Base-by-base conservation (phyloP, 768 basidiomycete genomes). In the Boletus edulis region DNA sequence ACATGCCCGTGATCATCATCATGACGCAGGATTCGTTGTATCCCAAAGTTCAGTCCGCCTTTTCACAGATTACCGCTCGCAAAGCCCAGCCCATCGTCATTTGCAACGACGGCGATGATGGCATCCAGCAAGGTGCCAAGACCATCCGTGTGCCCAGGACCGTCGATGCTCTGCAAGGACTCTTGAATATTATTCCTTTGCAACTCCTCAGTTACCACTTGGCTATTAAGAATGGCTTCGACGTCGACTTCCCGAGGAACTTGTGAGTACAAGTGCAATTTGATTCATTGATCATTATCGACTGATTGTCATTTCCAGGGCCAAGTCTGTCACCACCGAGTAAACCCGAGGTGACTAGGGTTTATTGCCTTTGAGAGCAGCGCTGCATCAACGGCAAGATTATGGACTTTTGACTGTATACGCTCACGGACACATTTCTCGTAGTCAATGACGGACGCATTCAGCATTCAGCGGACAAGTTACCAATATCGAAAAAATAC, bases 11-110 rank as follows among this genome's bases (percentile, higher is more conserved):
- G 63, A 98, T 98, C 78, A 93, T 99, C 75, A 85, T 99, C 76
- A 99, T 99, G 97, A 99, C 97, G 29, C 89, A 91, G 61, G 97
- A 99, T 75, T 97, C 94, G 42, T 78, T 98, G 24, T 98, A 98
- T 76, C 94, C 95, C 67, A 98, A 99, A 79, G 95, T 98, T 43
- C 94, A 98, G 67, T 90, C 88, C 9, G 97, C 97, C 38, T 92
- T 97, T 62, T 76, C 94, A 27, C 97, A 99, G 75, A 96, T 99
- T 72, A 96, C 94, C 4, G 96, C 97, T 43, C 89, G 97, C 72
- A 96, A 95, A 73, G 97, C 95, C 47, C 87, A 91, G 59, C 91
- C 91, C 51, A 91, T 99, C 72, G 88, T 99, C 59, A 81, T 98
- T 60, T 97, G 95, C 76, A 94, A 97, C 69, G 94, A 97, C 54